Base-by-base conservation (phyloP, 164 flowering plant genomes). In the Nymphaea colorata region DNA sequence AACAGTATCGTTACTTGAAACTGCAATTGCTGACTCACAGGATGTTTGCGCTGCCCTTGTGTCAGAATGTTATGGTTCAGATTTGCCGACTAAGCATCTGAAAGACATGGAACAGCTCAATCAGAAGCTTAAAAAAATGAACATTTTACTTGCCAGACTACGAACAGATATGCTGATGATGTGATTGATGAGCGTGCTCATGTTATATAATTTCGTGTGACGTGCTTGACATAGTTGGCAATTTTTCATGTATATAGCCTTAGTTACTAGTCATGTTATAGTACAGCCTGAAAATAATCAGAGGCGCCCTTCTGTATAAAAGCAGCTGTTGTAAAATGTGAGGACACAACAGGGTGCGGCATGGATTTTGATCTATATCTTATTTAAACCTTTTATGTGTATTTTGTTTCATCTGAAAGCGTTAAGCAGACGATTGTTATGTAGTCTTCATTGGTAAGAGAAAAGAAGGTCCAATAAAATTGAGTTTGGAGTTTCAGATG, bases 1-100 rank as follows among this genome's bases (percentile, higher is more conserved):
- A 45, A 85, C 94, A 10, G 76, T 93, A 43, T 73, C 80, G 70
- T 85, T 80, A 11, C 84, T 93, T 41, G 98, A 93, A 74, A 85
- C 82, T 66, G 83, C 83, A 51, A 68, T 89, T 53, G 53, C 64
- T 61, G 96, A 89, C 72, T 82, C 96, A 36, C 86, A 86, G 69
- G 81, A 83, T 41, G 85, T 76, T 41, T 89, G 94, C 75, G 70
- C 74, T 44, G 82, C 82, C 41, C 87, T 93, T 63, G 51, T 83
- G n/a, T 47, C 79, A 0, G 82, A 79, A 45, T 43, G 83, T 1
- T 55, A 61, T 69, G 61, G 55, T 71, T 75, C 84, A 25, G 86
- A 76, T 55, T 62, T 77, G 61, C 77, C 85, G 3, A 1, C 44
- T 15, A 61, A 59, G 61, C 79, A 80, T 68, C 73, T 84, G 61